phyloP scores from a whole-genome alignment of 2,329 filamentous ascomycete species.

The Claviceps sp. region DNA sequence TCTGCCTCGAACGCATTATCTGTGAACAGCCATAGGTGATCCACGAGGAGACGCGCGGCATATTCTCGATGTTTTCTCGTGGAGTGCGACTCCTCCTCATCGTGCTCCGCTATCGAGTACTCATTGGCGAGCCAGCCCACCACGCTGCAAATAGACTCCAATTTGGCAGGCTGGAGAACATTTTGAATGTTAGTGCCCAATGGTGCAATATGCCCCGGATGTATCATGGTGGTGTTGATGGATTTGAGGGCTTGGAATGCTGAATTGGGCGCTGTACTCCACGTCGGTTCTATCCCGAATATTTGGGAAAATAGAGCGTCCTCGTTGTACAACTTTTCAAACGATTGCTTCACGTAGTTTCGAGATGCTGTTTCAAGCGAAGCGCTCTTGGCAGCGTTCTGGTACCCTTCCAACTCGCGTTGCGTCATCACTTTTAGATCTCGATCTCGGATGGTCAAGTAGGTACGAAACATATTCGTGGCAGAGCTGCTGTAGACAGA shows the following conservation, averaged over 20 bases:
- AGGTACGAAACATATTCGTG: conserved; percentile 40
- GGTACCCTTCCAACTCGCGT: conserved; percentile 40
- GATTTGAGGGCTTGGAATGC: conserved; percentile 36
- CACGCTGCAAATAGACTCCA: conserved; percentile 39
- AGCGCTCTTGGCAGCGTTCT: conserved; percentile 33
- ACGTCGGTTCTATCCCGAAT: conserved; percentile 42
- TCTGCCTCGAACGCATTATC: conserved; percentile 42
- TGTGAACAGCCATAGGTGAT: conserved; percentile 44
- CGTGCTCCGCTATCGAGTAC: conserved; percentile 40
- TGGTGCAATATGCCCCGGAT: conserved; percentile 39
- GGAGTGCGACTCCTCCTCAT: conserved; percentile 44
- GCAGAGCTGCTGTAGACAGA: conserved; percentile 41
- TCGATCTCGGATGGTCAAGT: conserved; percentile 37
- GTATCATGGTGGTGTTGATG: conserved; percentile 37
- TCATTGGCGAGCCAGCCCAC: conserved; percentile 46
- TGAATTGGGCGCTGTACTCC: conserved; percentile 34
- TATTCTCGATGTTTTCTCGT: conserved; percentile 41
- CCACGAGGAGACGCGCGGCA: conserved; percentile 39
- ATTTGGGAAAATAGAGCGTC: conserved; percentile 38
- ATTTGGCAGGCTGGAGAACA: conserved; percentile 30
- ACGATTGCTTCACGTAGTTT: conserved; percentile 46
- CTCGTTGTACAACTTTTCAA: conserved; percentile 44
- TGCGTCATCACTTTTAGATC: conserved; percentile 39
- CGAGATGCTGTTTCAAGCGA: conserved; percentile 41
- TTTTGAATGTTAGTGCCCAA: conserved; percentile 36